Evolutionary conservation across 1,139 yeast species (phyloP).

Genomic region (Candida albicans): DNA sequence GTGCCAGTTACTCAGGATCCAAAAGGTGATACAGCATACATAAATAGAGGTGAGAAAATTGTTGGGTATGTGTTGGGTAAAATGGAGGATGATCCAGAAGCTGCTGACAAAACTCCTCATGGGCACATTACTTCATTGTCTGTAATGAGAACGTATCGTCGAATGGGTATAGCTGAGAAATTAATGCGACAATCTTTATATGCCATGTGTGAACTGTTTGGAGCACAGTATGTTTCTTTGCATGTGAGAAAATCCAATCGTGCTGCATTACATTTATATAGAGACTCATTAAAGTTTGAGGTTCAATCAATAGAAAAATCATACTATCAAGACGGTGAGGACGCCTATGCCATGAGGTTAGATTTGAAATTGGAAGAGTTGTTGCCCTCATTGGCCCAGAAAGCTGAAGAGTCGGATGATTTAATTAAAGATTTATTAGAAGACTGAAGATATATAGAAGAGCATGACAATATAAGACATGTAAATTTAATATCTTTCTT

Average conservation of each 20-base stretch:
- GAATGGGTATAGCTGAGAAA: constrained; percentile 93
- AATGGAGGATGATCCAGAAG: constrained; percentile 92
- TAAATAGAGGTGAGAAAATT: constrained; percentile 68
- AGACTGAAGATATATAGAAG: constrained; percentile 15
- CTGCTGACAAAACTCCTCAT: constrained; percentile 71
- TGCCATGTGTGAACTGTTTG: constrained; percentile 79
- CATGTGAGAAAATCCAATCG: constrained; percentile 93
- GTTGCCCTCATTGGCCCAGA: constrained; percentile 56
- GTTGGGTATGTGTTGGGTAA: constrained; percentile 95
- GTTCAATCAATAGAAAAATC: constrained; percentile 79
- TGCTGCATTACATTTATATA: constrained; percentile 91
- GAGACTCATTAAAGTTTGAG: constrained; percentile 81
- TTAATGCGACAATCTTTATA: constrained; percentile 83
- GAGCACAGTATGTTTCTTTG: constrained; percentile 80
- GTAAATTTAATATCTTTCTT: constrained; percentile 73
- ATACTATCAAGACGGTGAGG: constrained; percentile 96
- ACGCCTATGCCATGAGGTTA: constrained; percentile 95
- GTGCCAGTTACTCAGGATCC: constrained; percentile 30
- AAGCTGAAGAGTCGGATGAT: constrained; percentile 47
- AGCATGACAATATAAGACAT: not conserved
- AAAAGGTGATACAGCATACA: constrained; percentile 57
- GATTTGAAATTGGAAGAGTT: constrained; percentile 58
- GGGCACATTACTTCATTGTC: constrained; percentile 94
- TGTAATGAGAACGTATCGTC: constrained; percentile 92
- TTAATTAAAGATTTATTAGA: constrained; percentile 40